Evolutionary conservation across 2,329 filamentous ascomycete species (phyloP), one percentile per base, ranked within the genome.

Genomic region (Ophiobolus disseminans): DNA sequence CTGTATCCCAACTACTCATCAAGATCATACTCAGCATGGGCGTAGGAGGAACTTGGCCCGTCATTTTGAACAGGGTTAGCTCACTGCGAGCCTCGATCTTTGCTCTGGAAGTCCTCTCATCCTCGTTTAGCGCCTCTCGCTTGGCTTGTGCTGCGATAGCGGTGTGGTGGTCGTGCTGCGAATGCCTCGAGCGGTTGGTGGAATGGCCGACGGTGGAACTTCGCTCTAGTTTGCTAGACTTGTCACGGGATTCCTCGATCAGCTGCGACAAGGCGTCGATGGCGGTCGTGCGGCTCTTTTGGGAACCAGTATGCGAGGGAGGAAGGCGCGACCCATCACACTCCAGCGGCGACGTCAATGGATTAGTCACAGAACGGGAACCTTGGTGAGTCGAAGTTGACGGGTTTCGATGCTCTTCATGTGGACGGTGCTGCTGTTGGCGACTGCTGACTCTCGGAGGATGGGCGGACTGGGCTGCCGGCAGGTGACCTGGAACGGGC

Each of bases 41-140:
- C n/a, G 61, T 61, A 10, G 58, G 58, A 13, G 66, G 63, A 3
- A 62, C 37, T 23, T 69, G 65, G 7, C 64, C 63, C 52, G 60
- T 72, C 65, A 62, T 66, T 53, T 67, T 66, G 58, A 62, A 70
- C 40, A 65, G 53, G 53, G 54, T 68, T 40, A 44, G 65, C 59
- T 78, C 76, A 1, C 57, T 60, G 22, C 63, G 65, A 17, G 70
- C 66, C 57, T 79, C 77, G 21, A 78, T 72, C 30, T 63, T 59
- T 11, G 62, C 74, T 45, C 76, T 70, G 9, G 57, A 55, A 1
- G 76, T 78, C 11, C 65, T 68, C 30, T 65, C 44, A 34, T 72
- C 60, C 28, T 69, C 49, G 13, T 55, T 50, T 28, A 69, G 56
- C 9, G 34, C 42, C 38, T 60, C 58, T 5, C 62, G 35, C n/a